Conservation (phyloP, 257 asterid species). For the Nicotiana obtusifolia region DNA sequence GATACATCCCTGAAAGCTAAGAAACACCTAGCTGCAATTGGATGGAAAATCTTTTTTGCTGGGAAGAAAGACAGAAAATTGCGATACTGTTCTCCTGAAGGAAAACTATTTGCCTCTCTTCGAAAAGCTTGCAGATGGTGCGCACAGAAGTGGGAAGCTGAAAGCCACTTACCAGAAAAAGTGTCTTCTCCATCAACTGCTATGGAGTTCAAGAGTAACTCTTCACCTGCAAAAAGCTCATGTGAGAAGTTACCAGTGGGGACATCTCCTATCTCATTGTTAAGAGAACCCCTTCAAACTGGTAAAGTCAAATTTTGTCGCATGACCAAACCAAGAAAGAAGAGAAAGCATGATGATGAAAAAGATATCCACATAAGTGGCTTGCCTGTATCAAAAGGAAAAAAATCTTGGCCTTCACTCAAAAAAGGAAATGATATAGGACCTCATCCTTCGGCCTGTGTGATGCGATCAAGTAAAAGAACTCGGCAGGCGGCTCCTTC, state of each 20-base stretch:
- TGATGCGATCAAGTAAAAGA: slow-evolving; percentile 49
- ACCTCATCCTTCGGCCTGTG: slow-evolving; percentile 23
- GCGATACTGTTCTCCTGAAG: slow-evolving; percentile 46
- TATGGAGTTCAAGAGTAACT: slow-evolving; percentile 13
- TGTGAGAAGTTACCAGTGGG: slow-evolving; percentile 11
- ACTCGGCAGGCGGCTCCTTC: slow-evolving; percentile 38
- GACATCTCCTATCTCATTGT: background rate
- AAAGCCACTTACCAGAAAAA: slow-evolving; percentile 10
- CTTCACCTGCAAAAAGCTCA: slow-evolving; percentile 11
- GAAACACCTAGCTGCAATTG: slow-evolving; percentile 54
- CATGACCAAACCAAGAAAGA: slow-evolving; percentile 25
- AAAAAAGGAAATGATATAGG: slow-evolving; percentile 19
- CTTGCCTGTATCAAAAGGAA: slow-evolving; percentile 11
- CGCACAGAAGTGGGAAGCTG: slow-evolving; percentile 16
- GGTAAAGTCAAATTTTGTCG: slow-evolving; percentile 20
- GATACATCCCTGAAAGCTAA: slow-evolving; percentile 30
- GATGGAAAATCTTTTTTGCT: slow-evolving; percentile 44
- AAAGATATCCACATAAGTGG: background rate
- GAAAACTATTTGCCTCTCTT: slow-evolving; percentile 44
- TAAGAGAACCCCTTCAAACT: slow-evolving; percentile 23
- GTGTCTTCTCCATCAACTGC: slow-evolving; percentile 23
- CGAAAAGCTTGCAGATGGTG: slow-evolving; percentile 45
- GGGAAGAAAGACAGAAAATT: slow-evolving; percentile 12
- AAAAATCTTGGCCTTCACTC: slow-evolving; percentile 19
- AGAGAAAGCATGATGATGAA: slow-evolving; percentile 19